These are phyloP conservation scores for Nakazawaea peltata DNA, from an alignment of 805 yeast species.

Conservation along the genomic window DNA sequence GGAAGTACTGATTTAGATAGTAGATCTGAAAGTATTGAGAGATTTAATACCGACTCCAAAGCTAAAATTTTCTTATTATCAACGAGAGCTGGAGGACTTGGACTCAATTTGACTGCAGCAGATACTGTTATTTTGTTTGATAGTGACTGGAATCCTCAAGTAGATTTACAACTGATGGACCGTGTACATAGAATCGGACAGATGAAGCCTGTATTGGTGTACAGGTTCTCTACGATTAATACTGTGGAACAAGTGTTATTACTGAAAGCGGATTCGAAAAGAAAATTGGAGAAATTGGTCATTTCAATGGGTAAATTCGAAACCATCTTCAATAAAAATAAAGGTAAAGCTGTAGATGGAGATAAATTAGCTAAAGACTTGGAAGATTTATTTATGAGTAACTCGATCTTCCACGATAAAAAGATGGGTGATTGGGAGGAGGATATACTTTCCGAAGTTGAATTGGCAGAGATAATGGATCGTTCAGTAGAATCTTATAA, in stretches of 20 bases:
- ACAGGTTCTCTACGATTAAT: constrained; percentile 65
- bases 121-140: constrained; percentile 88
- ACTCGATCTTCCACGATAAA: constrained; percentile 18
- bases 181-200: constrained; percentile 94
- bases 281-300: constrained; percentile 69
- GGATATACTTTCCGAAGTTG: constrained; percentile 32
- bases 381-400: constrained; percentile 29
- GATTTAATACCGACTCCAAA: constrained; percentile 33
- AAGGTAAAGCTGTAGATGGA: constrained; percentile 4
- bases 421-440: too few relatives aligned
- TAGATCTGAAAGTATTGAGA: constrained; percentile 54
- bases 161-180: constrained; percentile 94
- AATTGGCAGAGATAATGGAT: constrained; percentile 41
- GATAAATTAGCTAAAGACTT: constrained; percentile 31
- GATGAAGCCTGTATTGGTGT: constrained; percentile 70
- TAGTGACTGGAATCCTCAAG: constrained; percentile 97
- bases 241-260: constrained; percentile 82
- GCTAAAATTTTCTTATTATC: constrained; percentile 62
- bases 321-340: constrained; percentile 23
- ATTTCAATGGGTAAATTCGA: constrained; percentile 58
- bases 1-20: constrained; percentile 64
- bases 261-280: constrained; percentile 71
- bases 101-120: constrained; percentile 78
- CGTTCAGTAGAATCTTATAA: constrained; percentile 36
- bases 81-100: constrained; percentile 93